Evolutionary conservation across 1,139 yeast genomes (phyloP).

Genomic region (Blastobotrys proliferans): DNA sequence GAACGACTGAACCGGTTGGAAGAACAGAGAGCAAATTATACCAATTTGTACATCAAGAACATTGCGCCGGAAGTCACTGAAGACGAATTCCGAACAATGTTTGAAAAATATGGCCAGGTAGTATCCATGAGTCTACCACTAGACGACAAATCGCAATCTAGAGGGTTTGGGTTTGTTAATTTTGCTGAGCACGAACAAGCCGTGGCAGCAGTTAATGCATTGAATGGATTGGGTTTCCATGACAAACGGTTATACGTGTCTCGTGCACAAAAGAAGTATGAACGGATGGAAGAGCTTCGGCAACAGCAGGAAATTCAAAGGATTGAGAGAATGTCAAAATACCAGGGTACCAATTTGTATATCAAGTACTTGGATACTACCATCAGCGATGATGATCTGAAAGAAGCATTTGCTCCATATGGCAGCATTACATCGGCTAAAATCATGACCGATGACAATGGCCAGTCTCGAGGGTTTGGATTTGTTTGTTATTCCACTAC

Average conservation of each 20-base stretch:
- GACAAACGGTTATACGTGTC: slow-evolving; percentile 80
- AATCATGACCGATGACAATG: slow-evolving; percentile 83
- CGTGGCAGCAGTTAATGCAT: slow-evolving; percentile 71
- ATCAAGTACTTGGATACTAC: slow-evolving; percentile 83
- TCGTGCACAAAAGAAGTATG: slow-evolving; percentile 91
- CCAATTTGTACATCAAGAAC: slow-evolving; percentile 85
- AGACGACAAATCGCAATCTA: slow-evolving; percentile 71
- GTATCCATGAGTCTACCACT: slow-evolving; percentile 60
- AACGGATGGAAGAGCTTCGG: slow-evolving; percentile 82
- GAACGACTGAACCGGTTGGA: slow-evolving; percentile 83
- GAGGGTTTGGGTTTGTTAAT: slow-evolving; percentile 90
- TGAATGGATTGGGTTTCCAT: slow-evolving; percentile 70
- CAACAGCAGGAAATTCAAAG: slow-evolving; percentile 76
- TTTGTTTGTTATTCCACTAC: slow-evolving; percentile 90
- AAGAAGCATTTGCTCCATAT: slow-evolving; percentile 77
- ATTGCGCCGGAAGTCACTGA: slow-evolving; percentile 62
- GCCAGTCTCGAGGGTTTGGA: slow-evolving; percentile 90
- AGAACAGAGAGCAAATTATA: slow-evolving; percentile 77
- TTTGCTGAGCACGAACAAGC: slow-evolving; percentile 77
- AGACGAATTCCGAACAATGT: slow-evolving; percentile 56
- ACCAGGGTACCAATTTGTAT: slow-evolving; percentile 88
- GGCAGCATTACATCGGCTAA: slow-evolving; percentile 88
- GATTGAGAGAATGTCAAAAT: slow-evolving; percentile 72
- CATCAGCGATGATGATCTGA: slow-evolving; percentile 74
- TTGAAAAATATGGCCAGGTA: slow-evolving; percentile 63